phyloP scores from a whole-genome alignment of 2,329 filamentous ascomycete species.

The Lasiodiplodia gonubiensis region DNA sequence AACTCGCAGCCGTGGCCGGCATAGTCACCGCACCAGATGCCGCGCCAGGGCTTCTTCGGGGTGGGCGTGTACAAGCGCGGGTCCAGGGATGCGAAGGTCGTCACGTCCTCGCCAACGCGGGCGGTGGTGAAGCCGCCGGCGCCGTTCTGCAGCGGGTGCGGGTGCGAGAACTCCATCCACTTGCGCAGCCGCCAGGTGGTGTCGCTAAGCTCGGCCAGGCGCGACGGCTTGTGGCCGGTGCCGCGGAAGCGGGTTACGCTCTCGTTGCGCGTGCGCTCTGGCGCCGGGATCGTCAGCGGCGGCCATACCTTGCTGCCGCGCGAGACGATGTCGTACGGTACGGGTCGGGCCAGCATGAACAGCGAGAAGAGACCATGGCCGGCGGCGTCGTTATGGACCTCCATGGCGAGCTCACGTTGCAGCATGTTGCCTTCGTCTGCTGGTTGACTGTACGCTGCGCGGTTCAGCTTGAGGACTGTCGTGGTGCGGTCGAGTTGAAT shows the following conservation, averaged over 20 bases:
- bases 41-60: constrained; percentile 77
- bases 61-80: constrained; percentile 81
- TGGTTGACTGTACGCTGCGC: constrained; percentile 36
- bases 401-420: constrained; percentile 59
- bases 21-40: constrained; percentile 93
- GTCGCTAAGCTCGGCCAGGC: constrained; percentile 67
- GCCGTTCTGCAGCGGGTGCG: constrained; percentile 31
- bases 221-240: constrained; percentile 56
- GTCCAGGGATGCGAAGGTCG: constrained; percentile 75
- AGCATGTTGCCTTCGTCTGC: constrained; percentile 48
- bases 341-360: constrained; percentile 67
- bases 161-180: constrained; percentile 71
- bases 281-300: constrained; percentile 70
- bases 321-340: constrained; percentile 50
- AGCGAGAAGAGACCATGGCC: constrained; percentile 63
- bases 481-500: constrained; percentile 76
- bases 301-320: constrained; percentile 69
- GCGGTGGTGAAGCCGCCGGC: constrained; percentile 38
- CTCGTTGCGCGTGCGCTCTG: constrained; percentile 61
- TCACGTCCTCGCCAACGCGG: constrained; percentile 59
- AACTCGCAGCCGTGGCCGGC: constrained; percentile 89
- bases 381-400: constrained; percentile 38
- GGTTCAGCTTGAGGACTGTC: constrained; percentile 61
- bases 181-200: constrained; percentile 74
- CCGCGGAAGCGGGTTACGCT: constrained; percentile 52